Base-by-base conservation (phyloP, 2,329 filamentous ascomycete genomes). In the Cryphonectria radicalis region DNA sequence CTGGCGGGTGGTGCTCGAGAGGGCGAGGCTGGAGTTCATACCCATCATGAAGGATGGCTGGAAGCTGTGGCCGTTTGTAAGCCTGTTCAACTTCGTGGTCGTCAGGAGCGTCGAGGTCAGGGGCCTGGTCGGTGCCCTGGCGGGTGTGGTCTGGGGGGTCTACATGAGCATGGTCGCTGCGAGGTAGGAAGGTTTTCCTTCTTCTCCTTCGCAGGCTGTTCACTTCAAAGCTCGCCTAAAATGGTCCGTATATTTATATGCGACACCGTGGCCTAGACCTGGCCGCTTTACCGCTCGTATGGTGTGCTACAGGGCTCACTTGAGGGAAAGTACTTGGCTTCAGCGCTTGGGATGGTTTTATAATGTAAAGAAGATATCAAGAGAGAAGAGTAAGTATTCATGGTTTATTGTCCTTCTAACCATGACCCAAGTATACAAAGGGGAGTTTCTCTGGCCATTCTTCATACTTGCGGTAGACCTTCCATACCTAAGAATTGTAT, bases 61-160 rank as follows among this genome's bases (percentile, higher is more conserved):
- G 81, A 91, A 88, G 76, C 85, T 93, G 69, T 93, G 92, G 87
- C 92, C 92, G 1, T 74, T 87, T 10, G 89, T 94, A 10, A 92
- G 90, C 74, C 77, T 91, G 55, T 79, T 92, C 70, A 91, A 91
- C 82, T 93, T 92, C 78, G 86, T 88, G 3, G 80, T 87, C 28
- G 83, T 93, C 71, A 84, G 91, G 71, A 91, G 88, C 50, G 86
- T 93, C 3, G 86, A 92, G 77, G 85, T 87, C 69, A 83, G 92
- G 67, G 89, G 90, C 62, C 81, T 93, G 32, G 87, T 93, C 75
- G 91, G 89, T 1, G 88, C 89, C 77, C 80, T 91, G 62, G 91
- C 91, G 35, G 92, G 92, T 10, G 83, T 94, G 40, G 86, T 84
- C 13, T 94, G 92, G 92, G 89, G 90, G 0, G 83, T 93, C 63